Evolutionary conservation across 2,329 filamentous ascomycete genomes (phyloP), one percentile per base, ranked within the genome.

Genomic region (Lecanicillium sp.): DNA sequence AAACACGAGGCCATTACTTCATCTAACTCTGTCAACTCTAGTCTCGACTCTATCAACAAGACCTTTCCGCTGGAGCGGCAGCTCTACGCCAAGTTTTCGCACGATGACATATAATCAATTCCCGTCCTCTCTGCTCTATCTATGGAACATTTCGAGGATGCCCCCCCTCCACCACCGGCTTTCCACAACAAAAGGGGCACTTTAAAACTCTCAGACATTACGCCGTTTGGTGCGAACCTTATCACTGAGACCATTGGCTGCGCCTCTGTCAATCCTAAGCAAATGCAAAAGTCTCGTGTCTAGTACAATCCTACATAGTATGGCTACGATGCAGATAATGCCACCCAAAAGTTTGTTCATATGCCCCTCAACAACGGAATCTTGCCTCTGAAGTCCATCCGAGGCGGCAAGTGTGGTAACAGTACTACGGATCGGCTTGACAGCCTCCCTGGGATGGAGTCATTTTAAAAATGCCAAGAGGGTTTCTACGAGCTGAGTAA

Each of bases 101-200:
- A 92, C 58, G 85, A 92, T 55, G 90, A 88, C 54, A 80, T 83
- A n/a, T 53, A 84, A n/a, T n/a, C 92, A 74, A 75, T 73, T 30
- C 45, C 45, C 20, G 43, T 35, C 12, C 39, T 47, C 12, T 45
- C 45, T 2, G 71, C 72, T 4, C 62, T 76, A 53, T 70, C 67
- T 11, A 45, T 78, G 17, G 68, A 75, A 45, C 74, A 75, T 48
- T 68, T 75, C 56, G 63, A 62, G 16, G 64, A 70, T 9, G 49
- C 68, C 2, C 67, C 69, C 2, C 55, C 51, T 33, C 50, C 71
- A 12, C 66, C 65, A 15, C 65, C 61, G 4, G 55, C 62, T 49
- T 57, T 61, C 16, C 48, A 68, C 15, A 59, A 68, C 3, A 62
- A 61, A 34, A 75, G 75, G 54, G 56, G 62, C 18, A 25, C 22